Base-by-base conservation (phyloP, 805 yeast species). In the Candida verbasci region DNA sequence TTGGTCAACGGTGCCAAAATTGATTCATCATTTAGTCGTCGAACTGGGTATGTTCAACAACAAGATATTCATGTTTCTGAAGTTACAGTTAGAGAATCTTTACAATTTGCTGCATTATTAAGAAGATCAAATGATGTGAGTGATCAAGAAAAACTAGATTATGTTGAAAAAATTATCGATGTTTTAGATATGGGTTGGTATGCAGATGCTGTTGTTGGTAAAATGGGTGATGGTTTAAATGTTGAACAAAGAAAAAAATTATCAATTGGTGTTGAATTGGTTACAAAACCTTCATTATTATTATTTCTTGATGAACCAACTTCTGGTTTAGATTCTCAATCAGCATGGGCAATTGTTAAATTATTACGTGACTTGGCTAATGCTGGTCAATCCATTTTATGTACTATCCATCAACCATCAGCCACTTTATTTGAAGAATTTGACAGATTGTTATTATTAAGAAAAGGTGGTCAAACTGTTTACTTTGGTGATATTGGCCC, bases 261-360 rank as follows among this genome's bases (percentile, higher is more conserved):
- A 17, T 42, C 49, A 3, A 47, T 48, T 35, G 53, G 48, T 9
- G 45, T 44, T 28, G 50, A 48, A 34, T 39, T 48, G 17, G 48
- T 48, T 22, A 46, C 51, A 16, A 45, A 42, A 35, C 53, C 53
- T n/a, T 38, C 44, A 9, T 40, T 76, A 32, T 54, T 78, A 28
- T 43, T 74, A 62, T 77, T 78, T 50, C 60, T 78, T 40, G 82
- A 76, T 62, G 82, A 76, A 48, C 81, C 81, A 28, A 76, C 82
- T 11, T 76, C 82, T 29, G 82, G 82, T 38, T 58, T 76, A 43
- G 82, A 77, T 50, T 72, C 82, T 6, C 62, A 56, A 41, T 72
- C 81, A 18, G 76, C 82, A 9, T 70, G 79, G 78, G 69, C 81
- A 10, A 72, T 77, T 47, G 63, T 75, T 39, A 68, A 72, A 48